Evolutionary conservation across 2,329 filamentous ascomycete genomes (phyloP).

Genomic region (Penicillium sp.): DNA sequence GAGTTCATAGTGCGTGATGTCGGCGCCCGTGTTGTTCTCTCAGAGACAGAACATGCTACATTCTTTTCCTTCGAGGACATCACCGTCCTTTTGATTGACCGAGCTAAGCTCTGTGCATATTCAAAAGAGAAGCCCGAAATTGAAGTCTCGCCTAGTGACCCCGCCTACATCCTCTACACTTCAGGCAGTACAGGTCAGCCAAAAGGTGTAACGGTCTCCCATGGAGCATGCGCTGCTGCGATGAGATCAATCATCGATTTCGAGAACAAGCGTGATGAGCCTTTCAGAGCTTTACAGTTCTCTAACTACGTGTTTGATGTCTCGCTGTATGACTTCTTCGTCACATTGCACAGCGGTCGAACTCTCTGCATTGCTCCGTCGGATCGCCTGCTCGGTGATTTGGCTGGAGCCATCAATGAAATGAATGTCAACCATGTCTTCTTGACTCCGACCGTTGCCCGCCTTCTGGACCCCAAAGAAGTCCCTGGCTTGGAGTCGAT

Average conservation of each 20-base stretch:
- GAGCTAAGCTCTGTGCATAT: not conserved
- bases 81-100: not conserved
- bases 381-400: not conserved
- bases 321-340: not conserved
- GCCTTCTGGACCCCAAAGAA: not conserved
- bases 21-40: not conserved
- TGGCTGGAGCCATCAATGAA: not conserved
- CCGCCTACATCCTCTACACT: not conserved
- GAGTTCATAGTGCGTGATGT: not conserved
- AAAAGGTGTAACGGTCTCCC: not conserved
- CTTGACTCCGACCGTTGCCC: not conserved
- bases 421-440: not conserved
- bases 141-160: not conserved
- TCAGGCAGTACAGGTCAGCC: not conserved
- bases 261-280: not conserved
- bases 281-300: not conserved
- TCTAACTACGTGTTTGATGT: not conserved
- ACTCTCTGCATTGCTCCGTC: not conserved
- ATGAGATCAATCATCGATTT: not conserved
- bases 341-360: not conserved
- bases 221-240: not conserved
- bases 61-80: not conserved
- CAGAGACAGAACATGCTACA: not conserved
- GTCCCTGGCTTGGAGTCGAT: not conserved
- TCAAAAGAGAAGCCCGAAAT: not conserved